These are phyloP conservation scores for Salix viminalis DNA, from an alignment of 345 rosid species.

Conservation along the genomic window DNA sequence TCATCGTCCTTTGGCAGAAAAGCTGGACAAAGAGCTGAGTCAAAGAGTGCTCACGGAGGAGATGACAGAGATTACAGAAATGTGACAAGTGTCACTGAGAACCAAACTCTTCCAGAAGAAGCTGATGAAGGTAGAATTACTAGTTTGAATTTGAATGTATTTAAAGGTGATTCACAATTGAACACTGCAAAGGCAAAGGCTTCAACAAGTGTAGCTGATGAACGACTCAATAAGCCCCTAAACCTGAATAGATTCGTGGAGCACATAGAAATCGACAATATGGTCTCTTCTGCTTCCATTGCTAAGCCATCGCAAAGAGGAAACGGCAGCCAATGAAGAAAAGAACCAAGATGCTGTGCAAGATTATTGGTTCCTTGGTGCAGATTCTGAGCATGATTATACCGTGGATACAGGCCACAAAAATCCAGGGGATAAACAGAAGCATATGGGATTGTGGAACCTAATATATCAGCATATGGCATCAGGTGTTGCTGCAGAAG, in stretches of 20 bases:
- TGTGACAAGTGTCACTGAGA: not conserved
- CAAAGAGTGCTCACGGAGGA: not conserved
- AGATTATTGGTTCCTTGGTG: constrained; percentile 2
- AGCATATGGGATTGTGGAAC: constrained; percentile 57
- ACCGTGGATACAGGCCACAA: constrained; percentile 13
- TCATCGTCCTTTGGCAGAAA: constrained; percentile 4
- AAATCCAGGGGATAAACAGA: constrained; percentile 43
- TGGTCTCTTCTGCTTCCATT: not conserved
- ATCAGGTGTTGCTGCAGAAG: constrained; percentile 46
- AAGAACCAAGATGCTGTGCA: constrained; percentile 14
- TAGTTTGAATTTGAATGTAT: constrained; percentile 14
- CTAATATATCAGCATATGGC: constrained; percentile 73
- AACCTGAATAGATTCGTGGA: not conserved
- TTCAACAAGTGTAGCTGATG: not conserved
- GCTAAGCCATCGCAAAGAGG: constrained; percentile 13
- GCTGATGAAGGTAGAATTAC: constrained; percentile 12
- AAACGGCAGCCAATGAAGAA: constrained; percentile 15
- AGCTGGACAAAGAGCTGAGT: not conserved
- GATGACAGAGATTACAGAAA: not conserved
- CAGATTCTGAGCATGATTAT: constrained; percentile 14
- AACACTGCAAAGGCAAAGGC: not conserved
- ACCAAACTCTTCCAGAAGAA: not conserved
- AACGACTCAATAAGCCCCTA: not conserved
- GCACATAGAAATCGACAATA: not conserved
- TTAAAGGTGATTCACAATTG: not conserved